These are phyloP conservation scores for Podaxis pistillaris DNA, from an alignment of 768 basidiomycete genomes.

Conservation along the genomic window DNA sequence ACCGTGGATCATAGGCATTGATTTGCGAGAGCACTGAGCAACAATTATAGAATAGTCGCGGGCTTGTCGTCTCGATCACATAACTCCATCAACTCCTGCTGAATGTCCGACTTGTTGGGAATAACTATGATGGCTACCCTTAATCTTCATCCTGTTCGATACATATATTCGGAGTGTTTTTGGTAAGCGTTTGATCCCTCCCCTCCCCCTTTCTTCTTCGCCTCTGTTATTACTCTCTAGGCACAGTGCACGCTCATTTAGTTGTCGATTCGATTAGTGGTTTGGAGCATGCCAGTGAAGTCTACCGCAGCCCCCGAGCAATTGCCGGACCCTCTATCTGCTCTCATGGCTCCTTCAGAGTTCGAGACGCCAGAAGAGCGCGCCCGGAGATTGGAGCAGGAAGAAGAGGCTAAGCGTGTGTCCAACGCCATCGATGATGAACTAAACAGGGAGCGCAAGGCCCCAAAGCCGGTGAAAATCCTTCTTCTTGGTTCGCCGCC, in stretches of 20 bases:
- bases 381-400: constrained; percentile 40
- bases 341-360: constrained; percentile 47
- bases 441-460: constrained; percentile 45
- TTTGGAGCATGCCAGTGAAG: background rate
- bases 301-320: no score
- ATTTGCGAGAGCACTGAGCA: no score
- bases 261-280: background rate
- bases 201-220: background rate
- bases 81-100: background rate
- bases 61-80: background rate
- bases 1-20: no score
- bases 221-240: background rate
- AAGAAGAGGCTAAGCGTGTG: constrained; percentile 49
- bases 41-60: background rate
- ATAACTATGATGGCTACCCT: background rate
- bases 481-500: constrained; percentile 51
- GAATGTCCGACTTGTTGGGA: background rate
- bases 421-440: constrained; percentile 68
- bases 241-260: background rate
- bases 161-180: background rate
- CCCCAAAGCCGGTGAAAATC: constrained; percentile 50
- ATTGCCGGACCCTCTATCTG: constrained; percentile 42
- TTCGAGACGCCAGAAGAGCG: constrained; percentile 48
- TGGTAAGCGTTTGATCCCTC: no score
- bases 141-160: background rate